Base-by-base conservation (phyloP, 2,329 filamentous ascomycete genomes). In the Neofusicoccum sp. region DNA sequence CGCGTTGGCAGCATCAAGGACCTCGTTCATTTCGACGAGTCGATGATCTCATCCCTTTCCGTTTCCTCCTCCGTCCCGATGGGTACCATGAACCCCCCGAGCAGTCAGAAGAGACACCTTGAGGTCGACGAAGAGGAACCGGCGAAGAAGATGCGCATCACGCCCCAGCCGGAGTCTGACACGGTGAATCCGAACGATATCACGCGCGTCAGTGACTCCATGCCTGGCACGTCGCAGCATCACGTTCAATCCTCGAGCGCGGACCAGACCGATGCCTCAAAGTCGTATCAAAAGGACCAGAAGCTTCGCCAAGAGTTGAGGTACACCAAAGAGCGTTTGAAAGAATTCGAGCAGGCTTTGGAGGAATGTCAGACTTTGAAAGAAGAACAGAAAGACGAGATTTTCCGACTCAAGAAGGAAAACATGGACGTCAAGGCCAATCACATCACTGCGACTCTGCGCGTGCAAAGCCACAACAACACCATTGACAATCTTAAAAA, bases 401-500 rank as follows among this genome's bases (percentile, higher is more conserved):
- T 58, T 14, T 24, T 61, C 11, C 7, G 33, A 9, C 34, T 56
- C 9, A 54, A 38, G 9, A 45, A 34, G 11, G 60, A 61, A 12
- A 40, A 33, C 51, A 9, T 11, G 6, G 51, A 43, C n/a, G 34
- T 45, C 51, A 61, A 48, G 31, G n/a, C 8, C 16, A 30, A 24
- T 11, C n/a, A 41, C 6, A 3, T 33, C 24, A 58, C 48, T 12
- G 24, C 8, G 20, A 20, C 7, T 1, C 38, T 24, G n/a, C 60
- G 53, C 33, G 43, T 48, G 5, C 71, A 75, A 54, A 73, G 68
- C 47, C 64, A 70, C 8, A 56, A 67, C 53, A 73, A 75, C 58
- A 56, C 43, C 66, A 71, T 7, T 69, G 54, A 69, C 12, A 60
- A 68, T 12, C 60, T 67, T 9, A 67, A 69, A n/a, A 26, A 20